These are phyloP conservation scores for Tephrocybe sp. DNA, from an alignment of 768 basidiomycete species.

Conservation along the genomic window DNA sequence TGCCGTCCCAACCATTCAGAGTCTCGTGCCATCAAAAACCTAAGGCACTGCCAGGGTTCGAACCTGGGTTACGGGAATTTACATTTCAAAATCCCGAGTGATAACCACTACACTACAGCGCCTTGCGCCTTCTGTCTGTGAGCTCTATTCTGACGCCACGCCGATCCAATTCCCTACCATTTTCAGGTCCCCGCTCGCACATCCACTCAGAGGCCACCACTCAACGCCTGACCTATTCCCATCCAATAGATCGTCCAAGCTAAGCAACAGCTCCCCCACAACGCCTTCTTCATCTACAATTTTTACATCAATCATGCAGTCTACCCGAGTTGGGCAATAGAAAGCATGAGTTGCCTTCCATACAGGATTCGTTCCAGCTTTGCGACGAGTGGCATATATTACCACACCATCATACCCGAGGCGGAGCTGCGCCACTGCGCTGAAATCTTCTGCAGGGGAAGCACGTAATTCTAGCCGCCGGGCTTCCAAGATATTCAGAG, in stretches of 20 bases:
- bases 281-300: constrained; percentile 1
- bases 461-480: constrained; percentile 1
- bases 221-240: constrained; percentile 11
- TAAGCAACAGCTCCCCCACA: constrained; percentile 12
- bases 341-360: constrained; percentile 11
- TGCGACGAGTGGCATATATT: constrained; percentile 7
- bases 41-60: constrained; percentile 22
- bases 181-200: constrained; percentile 11
- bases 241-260: constrained; percentile 12
- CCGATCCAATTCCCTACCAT: constrained; percentile 8
- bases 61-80: constrained; percentile 24
- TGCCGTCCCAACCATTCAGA: constrained; percentile 10
- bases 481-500: constrained; percentile 10
- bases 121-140: neutral
- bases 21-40: neutral
- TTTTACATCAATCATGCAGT: constrained; percentile 12
- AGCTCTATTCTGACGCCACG: neutral
- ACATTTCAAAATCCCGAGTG: constrained; percentile 21
- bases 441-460: neutral
- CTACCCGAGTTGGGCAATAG: constrained; percentile 6
- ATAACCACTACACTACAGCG: constrained; percentile 26
- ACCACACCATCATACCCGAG: constrained; percentile 9
- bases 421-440: constrained; percentile 10
- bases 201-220: constrained; percentile 18
- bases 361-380: constrained; percentile 4